These are phyloP conservation scores for Salvia sclarea DNA, from an alignment of 305 asterid genomes.

Conservation along the genomic window DNA sequence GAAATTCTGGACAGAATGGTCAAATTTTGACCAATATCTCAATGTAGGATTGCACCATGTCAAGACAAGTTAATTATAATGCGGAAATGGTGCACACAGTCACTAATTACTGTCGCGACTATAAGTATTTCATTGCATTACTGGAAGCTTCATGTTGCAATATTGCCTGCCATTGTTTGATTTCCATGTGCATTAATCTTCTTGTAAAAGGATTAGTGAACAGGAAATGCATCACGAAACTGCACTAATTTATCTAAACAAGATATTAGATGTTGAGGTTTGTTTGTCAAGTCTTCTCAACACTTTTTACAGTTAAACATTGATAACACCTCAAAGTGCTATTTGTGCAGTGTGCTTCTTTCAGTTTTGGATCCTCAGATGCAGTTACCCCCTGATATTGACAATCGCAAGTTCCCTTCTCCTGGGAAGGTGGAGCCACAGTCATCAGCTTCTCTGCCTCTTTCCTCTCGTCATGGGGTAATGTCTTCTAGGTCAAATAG, in stretches of 20 bases:
- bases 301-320: constrained; percentile 14
- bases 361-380: constrained; percentile 86
- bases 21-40: not conserved
- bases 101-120: not conserved
- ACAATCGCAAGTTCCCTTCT: constrained; percentile 54
- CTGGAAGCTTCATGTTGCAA: constrained; percentile 17
- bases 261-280: constrained; percentile 18
- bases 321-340: constrained; percentile 38
- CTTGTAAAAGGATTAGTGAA: not conserved
- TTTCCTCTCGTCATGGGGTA: constrained; percentile 50
- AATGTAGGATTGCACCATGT: not conserved
- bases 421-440: constrained; percentile 49
- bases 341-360: constrained; percentile 85
- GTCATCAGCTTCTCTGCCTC: constrained; percentile 42
- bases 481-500: constrained; percentile 47
- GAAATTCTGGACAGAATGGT: not conserved
- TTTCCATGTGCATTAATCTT: not conserved
- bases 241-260: constrained; percentile 7
- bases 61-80: not conserved
- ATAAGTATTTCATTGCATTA: not conserved
- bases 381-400: constrained; percentile 86
- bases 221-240: constrained; percentile 9
- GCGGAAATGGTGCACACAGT: not conserved
- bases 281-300: constrained; percentile 1
- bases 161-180: constrained; percentile 9